Conservation (phyloP, 140 eudicot species). For the Cichorium intybus region DNA sequence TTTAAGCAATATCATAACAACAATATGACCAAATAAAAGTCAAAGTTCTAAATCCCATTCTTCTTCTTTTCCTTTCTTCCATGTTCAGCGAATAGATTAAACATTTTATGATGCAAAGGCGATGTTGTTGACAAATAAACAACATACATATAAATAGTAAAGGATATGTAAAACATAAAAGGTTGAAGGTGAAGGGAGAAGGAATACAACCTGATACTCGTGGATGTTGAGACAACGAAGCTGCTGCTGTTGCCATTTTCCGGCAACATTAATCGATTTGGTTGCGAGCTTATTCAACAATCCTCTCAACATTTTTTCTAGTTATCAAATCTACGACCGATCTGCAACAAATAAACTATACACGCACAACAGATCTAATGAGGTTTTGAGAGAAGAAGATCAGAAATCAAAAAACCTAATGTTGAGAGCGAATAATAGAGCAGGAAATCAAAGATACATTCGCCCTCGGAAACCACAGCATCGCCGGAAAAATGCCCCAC, state of each 20-base stretch:
- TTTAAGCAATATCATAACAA: conserved; percentile 2
- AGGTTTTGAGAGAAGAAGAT: neutral
- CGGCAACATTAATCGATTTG: too few relatives aligned
- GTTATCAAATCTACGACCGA: too few relatives aligned
- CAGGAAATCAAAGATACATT: too few relatives aligned
- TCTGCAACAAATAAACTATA: too few relatives aligned
- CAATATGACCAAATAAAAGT: neutral
- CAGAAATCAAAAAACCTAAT: neutral
- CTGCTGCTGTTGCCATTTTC: too few relatives aligned
- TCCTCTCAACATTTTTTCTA: too few relatives aligned
- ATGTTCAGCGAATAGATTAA: neutral
- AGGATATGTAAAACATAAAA: neutral
- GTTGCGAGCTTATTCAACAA: too few relatives aligned
- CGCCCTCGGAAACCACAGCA: too few relatives aligned
- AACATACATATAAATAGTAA: neutral
- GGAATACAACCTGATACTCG: too few relatives aligned
- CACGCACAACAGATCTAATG: conserved; percentile 9
- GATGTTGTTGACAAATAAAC: neutral
- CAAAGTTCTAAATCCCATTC: neutral
- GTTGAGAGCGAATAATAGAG: too few relatives aligned
- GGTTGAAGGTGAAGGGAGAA: neutral
- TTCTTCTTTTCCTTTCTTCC: neutral
- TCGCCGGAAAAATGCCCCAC: too few relatives aligned
- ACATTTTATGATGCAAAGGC: neutral
- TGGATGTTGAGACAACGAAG: too few relatives aligned